Conservation (phyloP, 2,329 filamentous ascomycete species). For the Ophidiomyces ophidiicola region DNA sequence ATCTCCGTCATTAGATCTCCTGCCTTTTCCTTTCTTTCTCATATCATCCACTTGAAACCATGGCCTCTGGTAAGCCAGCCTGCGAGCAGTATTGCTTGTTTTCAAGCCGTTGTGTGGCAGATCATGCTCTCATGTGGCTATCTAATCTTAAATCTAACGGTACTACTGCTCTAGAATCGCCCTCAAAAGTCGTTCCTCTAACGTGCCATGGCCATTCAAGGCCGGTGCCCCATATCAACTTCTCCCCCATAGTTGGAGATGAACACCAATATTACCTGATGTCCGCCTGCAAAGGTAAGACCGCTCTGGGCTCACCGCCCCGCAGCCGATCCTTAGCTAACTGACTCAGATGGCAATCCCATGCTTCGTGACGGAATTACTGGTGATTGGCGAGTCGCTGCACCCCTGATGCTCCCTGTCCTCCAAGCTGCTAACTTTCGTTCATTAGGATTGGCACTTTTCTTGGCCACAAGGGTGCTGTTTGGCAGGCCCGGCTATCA, state of each 20-base stretch:
- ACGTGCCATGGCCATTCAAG: slow-evolving; percentile 92
- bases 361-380: slow-evolving; percentile 96
- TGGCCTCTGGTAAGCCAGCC: slow-evolving; percentile 9
- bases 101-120: background rate
- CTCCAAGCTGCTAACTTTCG: slow-evolving; percentile 2
- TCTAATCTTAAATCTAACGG: background rate
- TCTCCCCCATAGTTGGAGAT: slow-evolving; percentile 71
- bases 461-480: slow-evolving; percentile 93
- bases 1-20: background rate
- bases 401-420: background rate
- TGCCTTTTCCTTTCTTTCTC: slow-evolving; percentile 5
- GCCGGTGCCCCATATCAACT: slow-evolving; percentile 80
- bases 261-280: slow-evolving; percentile 86
- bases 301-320: slow-evolving; percentile 7
- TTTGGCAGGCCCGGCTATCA: slow-evolving; percentile 89
- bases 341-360: slow-evolving; percentile 76
- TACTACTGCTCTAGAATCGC: slow-evolving; percentile 12
- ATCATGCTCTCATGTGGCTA: background rate
- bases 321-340: background rate
- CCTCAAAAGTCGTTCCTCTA: slow-evolving; percentile 50
- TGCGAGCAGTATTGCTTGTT: background rate
- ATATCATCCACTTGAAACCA: slow-evolving; percentile 6
- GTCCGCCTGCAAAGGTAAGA: slow-evolving; percentile 76
- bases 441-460: slow-evolving; percentile 74
- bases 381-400: slow-evolving; percentile 63